A percentile compares a stretch with the other conserved stretches of the same genome.
phyloP scores from a whole-genome alignment of 306 rosid species.

The Quercus wislizeni region DNA sequence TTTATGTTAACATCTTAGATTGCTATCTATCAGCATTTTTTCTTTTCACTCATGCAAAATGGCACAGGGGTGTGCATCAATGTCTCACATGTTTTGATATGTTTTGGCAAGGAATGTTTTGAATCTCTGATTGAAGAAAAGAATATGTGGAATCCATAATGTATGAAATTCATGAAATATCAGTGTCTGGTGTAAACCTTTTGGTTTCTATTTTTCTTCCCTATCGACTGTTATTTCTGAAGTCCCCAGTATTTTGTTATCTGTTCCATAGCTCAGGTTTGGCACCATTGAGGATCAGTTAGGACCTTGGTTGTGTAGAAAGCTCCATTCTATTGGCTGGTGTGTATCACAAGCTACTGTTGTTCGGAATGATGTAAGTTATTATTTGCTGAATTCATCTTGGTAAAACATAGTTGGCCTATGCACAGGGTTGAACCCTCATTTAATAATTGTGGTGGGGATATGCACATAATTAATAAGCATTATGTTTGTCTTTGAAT shows the following conservation, averaged over 20 bases:
- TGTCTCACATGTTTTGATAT: neutral
- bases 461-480: neutral
- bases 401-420: neutral
- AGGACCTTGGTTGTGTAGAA: conserved; percentile 69
- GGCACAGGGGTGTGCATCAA: neutral
- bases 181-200: conserved; percentile 10
- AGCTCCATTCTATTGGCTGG: conserved; percentile 84
- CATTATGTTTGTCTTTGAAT: conserved; percentile 5
- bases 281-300: conserved; percentile 91
- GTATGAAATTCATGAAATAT: conserved; percentile 8
- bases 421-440: conserved; percentile 12
- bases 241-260: conserved; percentile 42
- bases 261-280: conserved; percentile 94
- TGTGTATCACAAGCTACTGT: conserved; percentile 61
- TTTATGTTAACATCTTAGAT: neutral
- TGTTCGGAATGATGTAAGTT: conserved; percentile 81
- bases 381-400: conserved; percentile 18
- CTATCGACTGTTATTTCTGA: conserved; percentile 37
- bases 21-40: neutral
- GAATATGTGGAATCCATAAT: conserved; percentile 1
- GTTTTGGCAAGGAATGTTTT: neutral
- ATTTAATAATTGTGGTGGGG: neutral
- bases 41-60: neutral
- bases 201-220: conserved; percentile 16
- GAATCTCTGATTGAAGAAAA: conserved; percentile 3